These are phyloP conservation scores for Colletotrichum sidae DNA, from an alignment of 2,329 filamentous ascomycete genomes.

Conservation along the genomic window DNA sequence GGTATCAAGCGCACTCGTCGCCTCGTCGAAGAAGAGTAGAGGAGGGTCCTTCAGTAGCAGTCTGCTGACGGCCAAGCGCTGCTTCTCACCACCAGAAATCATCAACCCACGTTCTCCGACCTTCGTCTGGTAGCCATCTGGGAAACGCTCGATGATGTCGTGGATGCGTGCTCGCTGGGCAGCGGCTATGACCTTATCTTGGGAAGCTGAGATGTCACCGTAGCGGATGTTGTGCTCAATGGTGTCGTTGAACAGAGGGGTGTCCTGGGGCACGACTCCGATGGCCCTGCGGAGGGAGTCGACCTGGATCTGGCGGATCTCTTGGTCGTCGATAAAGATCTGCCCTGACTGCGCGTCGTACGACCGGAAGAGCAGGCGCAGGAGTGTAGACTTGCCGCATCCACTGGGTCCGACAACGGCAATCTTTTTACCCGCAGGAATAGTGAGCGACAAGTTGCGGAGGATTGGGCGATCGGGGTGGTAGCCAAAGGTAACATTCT, in stretches of 20 bases:
- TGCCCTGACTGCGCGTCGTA: constrained; percentile 89
- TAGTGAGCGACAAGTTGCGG: constrained; percentile 84
- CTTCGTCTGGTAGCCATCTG: constrained; percentile 89
- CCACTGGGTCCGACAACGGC: constrained; percentile 95
- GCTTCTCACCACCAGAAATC: constrained; percentile 96
- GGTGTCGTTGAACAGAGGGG: constrained; percentile 95
- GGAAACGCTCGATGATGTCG: constrained; percentile 82
- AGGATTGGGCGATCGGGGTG: constrained; percentile 88
- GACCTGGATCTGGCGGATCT: constrained; percentile 84
- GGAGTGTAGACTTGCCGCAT: constrained; percentile 94
- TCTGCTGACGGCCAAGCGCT: constrained; percentile 85
- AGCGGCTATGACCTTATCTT: constrained; percentile 79
- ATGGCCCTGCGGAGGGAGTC: constrained; percentile 88
- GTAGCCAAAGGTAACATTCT: constrained; percentile 96
- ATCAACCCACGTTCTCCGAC: constrained; percentile 96
- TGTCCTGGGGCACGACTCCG: constrained; percentile 97
- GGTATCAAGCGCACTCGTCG: constrained; percentile 91
- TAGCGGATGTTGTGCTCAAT: constrained; percentile 97
- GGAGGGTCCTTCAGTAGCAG: constrained; percentile 90
- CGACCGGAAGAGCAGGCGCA: constrained; percentile 91
- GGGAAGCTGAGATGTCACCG: constrained; percentile 81
- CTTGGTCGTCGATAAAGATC: constrained; percentile 93
- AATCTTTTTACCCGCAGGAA: constrained; percentile 95
- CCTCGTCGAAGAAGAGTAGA: constrained; percentile 94
- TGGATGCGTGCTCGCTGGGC: constrained; percentile 88